Conservation (phyloP, 1,284 basidiomycete species). For the Hemileia vastatrix region DNA sequence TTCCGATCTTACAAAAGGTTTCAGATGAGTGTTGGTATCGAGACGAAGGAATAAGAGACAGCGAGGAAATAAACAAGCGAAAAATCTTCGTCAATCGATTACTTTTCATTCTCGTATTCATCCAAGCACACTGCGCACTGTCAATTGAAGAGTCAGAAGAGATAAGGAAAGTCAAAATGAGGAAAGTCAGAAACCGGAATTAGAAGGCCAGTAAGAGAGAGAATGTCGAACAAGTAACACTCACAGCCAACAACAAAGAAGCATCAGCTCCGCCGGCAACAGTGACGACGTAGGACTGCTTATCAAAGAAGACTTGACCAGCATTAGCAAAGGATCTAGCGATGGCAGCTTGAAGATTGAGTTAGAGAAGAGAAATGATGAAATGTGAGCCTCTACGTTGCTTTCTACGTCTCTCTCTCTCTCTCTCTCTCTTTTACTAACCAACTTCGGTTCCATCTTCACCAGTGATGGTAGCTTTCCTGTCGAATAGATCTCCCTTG, state of each 20-base stretch:
- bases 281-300: background rate
- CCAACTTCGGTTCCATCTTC: too few species aligned
- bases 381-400: too few species aligned
- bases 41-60: too few species aligned
- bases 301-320: constrained; percentile 27
- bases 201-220: background rate
- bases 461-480: constrained; percentile 25
- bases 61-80: too few species aligned
- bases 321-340: constrained; percentile 23
- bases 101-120: too few species aligned
- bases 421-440: too few species aligned
- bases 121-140: too few species aligned
- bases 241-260: background rate
- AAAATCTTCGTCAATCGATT: too few species aligned
- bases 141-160: background rate
- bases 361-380: background rate
- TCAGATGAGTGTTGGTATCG: too few species aligned
- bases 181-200: background rate
- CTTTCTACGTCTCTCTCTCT: too few species aligned
- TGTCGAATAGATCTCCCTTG: constrained; percentile 24
- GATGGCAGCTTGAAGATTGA: constrained; percentile 23
- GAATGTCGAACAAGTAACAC: background rate
- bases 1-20: too few species aligned
- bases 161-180: background rate
- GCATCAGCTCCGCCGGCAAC: background rate